These are phyloP conservation scores for Podospora australis DNA, from an alignment of 495 filamentous ascomycete genomes.

Conservation along the genomic window DNA sequence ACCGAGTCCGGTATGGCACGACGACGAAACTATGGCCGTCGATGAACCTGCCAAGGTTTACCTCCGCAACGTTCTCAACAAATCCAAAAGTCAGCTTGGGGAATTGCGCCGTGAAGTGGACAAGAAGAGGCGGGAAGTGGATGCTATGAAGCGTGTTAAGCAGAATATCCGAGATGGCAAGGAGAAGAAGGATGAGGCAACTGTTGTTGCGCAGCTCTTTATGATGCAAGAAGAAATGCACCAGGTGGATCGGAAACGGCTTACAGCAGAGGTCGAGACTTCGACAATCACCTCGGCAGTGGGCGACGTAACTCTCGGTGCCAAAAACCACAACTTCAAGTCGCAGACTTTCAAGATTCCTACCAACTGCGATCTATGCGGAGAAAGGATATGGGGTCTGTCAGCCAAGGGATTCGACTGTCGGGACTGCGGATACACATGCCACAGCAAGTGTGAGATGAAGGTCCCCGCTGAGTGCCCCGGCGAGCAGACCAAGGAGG, in stretches of 20 bases:
- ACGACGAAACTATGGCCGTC: constrained; percentile 73
- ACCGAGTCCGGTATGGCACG: constrained; percentile 94
- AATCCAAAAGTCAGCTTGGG: constrained; percentile 75
- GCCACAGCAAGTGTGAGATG: constrained; percentile 98
- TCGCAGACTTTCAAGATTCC: constrained; percentile 97
- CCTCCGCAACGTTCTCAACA: constrained; percentile 82
- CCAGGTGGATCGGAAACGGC: constrained; percentile 74
- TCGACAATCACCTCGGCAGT: constrained; percentile 78
- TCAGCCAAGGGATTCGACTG: constrained; percentile 95
- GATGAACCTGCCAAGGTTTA: constrained; percentile 85
- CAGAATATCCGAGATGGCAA: constrained; percentile 70
- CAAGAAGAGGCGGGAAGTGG: constrained; percentile 75
- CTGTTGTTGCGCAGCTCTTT: constrained; percentile 71
- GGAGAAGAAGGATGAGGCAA: constrained; percentile 78
- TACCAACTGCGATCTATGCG: constrained; percentile 94
- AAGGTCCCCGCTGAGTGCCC: constrained; percentile 95
- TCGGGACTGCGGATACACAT: constrained; percentile 92
- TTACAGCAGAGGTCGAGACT: constrained; percentile 88
- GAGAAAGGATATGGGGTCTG: constrained; percentile 92
- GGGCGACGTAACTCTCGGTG: constrained; percentile 84
- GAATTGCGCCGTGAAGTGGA: constrained; percentile 77
- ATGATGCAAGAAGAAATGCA: constrained; percentile 75
- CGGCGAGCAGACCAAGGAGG: constrained; percentile 87
- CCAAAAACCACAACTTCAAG: constrained; percentile 93
- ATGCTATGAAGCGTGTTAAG: constrained; percentile 61